Conservation (phyloP, 306 rosid genomes). For the Nissolia schottii region DNA sequence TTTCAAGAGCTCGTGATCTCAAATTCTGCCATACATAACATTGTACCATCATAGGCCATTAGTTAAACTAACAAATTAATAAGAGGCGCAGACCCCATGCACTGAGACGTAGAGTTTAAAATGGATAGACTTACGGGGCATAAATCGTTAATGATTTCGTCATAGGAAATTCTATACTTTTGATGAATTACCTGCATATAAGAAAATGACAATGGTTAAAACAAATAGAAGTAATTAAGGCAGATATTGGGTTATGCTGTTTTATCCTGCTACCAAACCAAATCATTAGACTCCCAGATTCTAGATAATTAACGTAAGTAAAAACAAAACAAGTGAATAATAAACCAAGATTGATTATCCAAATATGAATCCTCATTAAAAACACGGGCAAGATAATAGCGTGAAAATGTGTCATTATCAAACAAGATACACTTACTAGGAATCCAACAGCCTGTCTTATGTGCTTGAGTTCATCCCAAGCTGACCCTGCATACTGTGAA, state of each 20-base stretch:
- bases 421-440: slow-evolving; percentile 48
- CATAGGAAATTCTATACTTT: slow-evolving; percentile 85
- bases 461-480: slow-evolving; percentile 93
- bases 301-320: background rate
- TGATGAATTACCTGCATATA: slow-evolving; percentile 85
- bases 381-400: background rate
- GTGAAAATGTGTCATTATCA: background rate
- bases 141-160: slow-evolving; percentile 86
- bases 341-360: background rate
- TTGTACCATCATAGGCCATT: background rate
- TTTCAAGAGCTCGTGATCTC: background rate
- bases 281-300: background rate
- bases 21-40: background rate
- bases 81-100: background rate
- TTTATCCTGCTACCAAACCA: background rate
- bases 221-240: background rate
- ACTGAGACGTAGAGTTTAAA: slow-evolving; percentile 2
- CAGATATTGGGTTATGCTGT: background rate
- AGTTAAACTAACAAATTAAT: background rate
- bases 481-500: slow-evolving; percentile 75
- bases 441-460: slow-evolving; percentile 91
- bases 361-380: background rate
- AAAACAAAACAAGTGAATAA: background rate
- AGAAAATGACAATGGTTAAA: slow-evolving; percentile 18
- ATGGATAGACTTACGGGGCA: slow-evolving; percentile 73